Percentiles rank a stretch among this genome's conserved stretches.
These are phyloP conservation scores for Haematococcus lacustris DNA, from an alignment of 139 green algal species.

Conservation along the genomic window DNA sequence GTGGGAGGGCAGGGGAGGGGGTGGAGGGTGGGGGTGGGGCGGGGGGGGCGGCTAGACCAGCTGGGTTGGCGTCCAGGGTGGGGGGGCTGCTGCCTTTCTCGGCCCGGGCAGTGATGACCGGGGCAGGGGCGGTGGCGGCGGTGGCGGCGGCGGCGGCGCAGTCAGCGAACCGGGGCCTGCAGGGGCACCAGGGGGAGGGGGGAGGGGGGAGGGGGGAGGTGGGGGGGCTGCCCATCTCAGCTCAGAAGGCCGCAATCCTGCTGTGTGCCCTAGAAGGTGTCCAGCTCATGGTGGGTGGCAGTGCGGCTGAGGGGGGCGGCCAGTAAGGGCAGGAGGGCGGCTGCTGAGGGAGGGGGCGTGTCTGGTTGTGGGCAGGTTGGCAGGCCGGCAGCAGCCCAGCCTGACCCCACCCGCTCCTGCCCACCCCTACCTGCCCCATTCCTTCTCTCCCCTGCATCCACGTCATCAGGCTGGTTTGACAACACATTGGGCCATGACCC, in stretches of 20 bases:
- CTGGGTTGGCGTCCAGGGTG: too few relatives aligned
- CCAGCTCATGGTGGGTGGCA: constrained; percentile 43
- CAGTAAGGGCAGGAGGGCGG: background rate
- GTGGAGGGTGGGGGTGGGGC: background rate
- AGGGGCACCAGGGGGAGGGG: background rate
- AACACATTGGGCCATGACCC: background rate
- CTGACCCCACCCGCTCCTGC: background rate
- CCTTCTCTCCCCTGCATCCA: too few relatives aligned
- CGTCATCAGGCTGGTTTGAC: too few relatives aligned
- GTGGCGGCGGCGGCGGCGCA: too few relatives aligned
- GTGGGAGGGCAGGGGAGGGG: background rate
- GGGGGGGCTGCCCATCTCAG: constrained; percentile 12
- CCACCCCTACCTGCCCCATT: background rate
- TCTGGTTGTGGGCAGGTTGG: background rate
- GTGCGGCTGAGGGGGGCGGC: background rate
- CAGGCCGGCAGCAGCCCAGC: background rate
- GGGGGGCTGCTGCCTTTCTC: too few relatives aligned
- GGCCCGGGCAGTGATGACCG: too few relatives aligned
- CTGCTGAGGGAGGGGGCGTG: too few relatives aligned
- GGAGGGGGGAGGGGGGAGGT: background rate
- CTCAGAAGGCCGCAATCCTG: constrained; percentile 56
- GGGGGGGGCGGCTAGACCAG: too few relatives aligned
- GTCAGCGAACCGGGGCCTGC: background rate
- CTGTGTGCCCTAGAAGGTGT: constrained; percentile 56
- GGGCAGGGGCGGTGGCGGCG: too few relatives aligned